Evolutionary conservation across 352 stramenopile genomes (phyloP).

Genomic region (Pythium apleroticum): DNA sequence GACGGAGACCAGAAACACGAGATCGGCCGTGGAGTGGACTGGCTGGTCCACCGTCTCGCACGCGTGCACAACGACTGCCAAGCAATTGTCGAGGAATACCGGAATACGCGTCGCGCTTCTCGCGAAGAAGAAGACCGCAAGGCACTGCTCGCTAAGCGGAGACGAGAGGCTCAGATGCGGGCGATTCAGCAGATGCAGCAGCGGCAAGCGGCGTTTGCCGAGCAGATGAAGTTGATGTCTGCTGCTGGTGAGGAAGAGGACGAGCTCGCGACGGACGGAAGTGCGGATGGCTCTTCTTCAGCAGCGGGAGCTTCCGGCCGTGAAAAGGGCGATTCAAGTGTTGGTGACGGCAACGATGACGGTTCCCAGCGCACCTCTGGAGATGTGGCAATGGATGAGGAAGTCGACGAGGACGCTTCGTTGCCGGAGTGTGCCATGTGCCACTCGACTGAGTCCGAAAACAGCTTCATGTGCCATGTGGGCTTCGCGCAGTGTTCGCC

Average conservation of each 20-base stretch:
- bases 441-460: constrained; percentile 71
- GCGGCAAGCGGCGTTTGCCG: constrained; percentile 75
- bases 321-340: constrained; percentile 25
- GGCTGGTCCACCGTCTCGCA: constrained; percentile 67
- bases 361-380: constrained; percentile 25
- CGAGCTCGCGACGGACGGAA: constrained; percentile 40
- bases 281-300: not conserved
- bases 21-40: constrained; percentile 76
- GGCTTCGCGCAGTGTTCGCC: constrained; percentile 83
- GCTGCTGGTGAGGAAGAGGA: constrained; percentile 45
- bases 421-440: constrained; percentile 84
- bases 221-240: constrained; percentile 70
- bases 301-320: not conserved
- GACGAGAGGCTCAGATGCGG: constrained; percentile 74
- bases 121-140: constrained; percentile 73
- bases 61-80: constrained; percentile 48
- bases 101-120: constrained; percentile 58
- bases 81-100: constrained; percentile 49
- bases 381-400: constrained; percentile 52
- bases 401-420: constrained; percentile 19
- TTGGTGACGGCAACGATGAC: constrained; percentile 30
- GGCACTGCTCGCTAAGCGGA: constrained; percentile 47
- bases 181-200: constrained; percentile 81
- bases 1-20: constrained; percentile 86
- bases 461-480: constrained; percentile 87